phyloP scores from a whole-genome alignment of 345 rosid species.

The Bruguiera gymnorhiza region DNA sequence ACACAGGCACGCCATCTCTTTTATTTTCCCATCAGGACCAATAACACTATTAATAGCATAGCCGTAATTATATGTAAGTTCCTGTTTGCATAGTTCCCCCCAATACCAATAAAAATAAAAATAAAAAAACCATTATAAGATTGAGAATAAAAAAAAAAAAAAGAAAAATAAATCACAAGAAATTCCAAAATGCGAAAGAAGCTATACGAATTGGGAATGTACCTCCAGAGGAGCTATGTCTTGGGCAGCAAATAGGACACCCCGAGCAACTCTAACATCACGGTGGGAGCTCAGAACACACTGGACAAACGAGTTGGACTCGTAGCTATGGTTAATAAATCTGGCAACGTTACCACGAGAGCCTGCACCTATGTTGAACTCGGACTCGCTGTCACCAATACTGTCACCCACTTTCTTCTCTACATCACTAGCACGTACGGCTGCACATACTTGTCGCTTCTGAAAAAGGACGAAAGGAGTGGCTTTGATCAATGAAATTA shows the following conservation, averaged over 20 bases:
- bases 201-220: not conserved
- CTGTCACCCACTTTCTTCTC: slow-evolving; percentile 6
- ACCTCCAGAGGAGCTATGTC: slow-evolving; percentile 27
- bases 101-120: not conserved
- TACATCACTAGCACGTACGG: slow-evolving; percentile 1
- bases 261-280: slow-evolving; percentile 26
- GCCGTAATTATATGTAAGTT: slow-evolving; percentile 29
- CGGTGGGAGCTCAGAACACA: slow-evolving; percentile 25
- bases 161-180: not conserved
- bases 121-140: too few species aligned
- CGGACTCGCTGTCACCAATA: slow-evolving; percentile 20
- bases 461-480: not conserved
- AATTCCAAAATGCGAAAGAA: not conserved
- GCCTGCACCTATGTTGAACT: slow-evolving; percentile 26
- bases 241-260: slow-evolving; percentile 30
- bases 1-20: slow-evolving; percentile 16
- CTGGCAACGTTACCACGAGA: slow-evolving; percentile 27
- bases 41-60: slow-evolving; percentile 23
- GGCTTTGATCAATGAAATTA: not conserved
- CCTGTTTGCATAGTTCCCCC: slow-evolving; percentile 5
- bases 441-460: slow-evolving; percentile 26
- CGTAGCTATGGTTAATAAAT: slow-evolving; percentile 30
- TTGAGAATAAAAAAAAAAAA: too few species aligned
- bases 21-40: slow-evolving; percentile 25
- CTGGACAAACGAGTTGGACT: slow-evolving; percentile 27